Conservation (phyloP, 208 protist species). For the Leishmania braziliensis region DNA sequence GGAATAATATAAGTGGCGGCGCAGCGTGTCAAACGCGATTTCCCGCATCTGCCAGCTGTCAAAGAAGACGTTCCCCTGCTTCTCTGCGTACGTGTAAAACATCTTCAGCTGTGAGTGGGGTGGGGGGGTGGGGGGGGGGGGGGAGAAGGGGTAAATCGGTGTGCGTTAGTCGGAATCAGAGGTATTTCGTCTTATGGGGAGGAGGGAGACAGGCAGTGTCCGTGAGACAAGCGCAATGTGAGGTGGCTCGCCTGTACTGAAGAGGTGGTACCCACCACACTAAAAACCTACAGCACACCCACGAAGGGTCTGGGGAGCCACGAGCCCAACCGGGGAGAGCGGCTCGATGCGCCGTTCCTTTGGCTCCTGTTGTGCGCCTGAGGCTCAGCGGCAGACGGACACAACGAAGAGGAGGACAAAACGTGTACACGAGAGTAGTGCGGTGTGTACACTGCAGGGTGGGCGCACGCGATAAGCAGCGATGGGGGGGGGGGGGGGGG, state of each 20-base stretch:
- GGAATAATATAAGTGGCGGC: conserved; percentile 71
- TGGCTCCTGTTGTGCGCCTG: background rate
- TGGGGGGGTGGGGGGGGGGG: background rate
- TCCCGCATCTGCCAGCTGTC: conserved; percentile 66
- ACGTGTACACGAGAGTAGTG: background rate
- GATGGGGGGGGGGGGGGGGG: too few species aligned
- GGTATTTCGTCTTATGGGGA: too few species aligned
- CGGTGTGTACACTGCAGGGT: too few species aligned
- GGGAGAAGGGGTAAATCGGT: background rate
- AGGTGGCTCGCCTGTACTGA: background rate
- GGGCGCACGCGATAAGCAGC: background rate
- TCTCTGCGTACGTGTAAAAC: conserved; percentile 69
- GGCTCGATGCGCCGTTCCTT: too few species aligned
- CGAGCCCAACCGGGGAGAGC: too few species aligned
- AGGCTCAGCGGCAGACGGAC: background rate
- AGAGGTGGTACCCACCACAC: background rate
- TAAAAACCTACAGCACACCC: too few species aligned
- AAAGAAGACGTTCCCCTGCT: conserved; percentile 50
- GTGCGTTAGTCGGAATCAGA: background rate
- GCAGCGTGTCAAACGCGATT: conserved; percentile 72
- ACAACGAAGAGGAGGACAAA: background rate
- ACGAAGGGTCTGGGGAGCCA: too few species aligned
- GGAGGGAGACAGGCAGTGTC: background rate
- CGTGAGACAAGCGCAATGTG: background rate
- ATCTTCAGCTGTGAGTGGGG: conserved; percentile 15